Percentiles rank a stretch among this genome's conserved stretches.
phyloP scores from a whole-genome alignment of 805 yeast genomes.

The Wickerhamomyces sydowiorum region DNA sequence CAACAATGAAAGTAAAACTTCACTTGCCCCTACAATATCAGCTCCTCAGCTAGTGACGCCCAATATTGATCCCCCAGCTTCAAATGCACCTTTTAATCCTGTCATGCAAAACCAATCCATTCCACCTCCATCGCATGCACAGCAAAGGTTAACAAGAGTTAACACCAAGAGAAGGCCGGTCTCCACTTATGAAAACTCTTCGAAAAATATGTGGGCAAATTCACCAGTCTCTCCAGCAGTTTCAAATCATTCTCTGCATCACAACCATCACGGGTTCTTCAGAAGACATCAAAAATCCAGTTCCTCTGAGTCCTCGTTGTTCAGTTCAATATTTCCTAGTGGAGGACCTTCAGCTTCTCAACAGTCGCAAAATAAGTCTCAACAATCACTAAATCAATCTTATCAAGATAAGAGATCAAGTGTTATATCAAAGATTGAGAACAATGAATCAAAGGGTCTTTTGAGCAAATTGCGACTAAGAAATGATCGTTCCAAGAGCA shows the following conservation, averaged over 20 bases:
- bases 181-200: constrained; percentile 31
- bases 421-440: constrained; percentile 2
- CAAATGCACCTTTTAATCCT: neutral
- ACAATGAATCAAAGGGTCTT: constrained; percentile 12
- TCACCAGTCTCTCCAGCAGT: constrained; percentile 32
- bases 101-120: neutral
- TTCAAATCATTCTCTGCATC: neutral
- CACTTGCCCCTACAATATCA: constrained; percentile 28
- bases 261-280: constrained; percentile 38
- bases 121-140: neutral
- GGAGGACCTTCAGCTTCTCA: neutral
- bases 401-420: constrained; percentile 9
- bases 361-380: neutral
- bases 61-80: neutral
- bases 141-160: constrained; percentile 1
- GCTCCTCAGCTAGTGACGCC: constrained; percentile 24
- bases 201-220: constrained; percentile 16
- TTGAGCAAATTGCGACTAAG: constrained; percentile 18
- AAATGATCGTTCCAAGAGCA: constrained; percentile 9
- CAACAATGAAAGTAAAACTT: constrained; percentile 1
- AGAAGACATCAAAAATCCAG: constrained; percentile 60
- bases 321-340: constrained; percentile 26
- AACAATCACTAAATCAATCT: constrained; percentile 3
- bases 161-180: constrained; percentile 24
- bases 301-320: constrained; percentile 47